These are phyloP conservation scores for Diplodia scrobiculata DNA, from an alignment of 2,329 filamentous ascomycete species.

Conservation along the genomic window DNA sequence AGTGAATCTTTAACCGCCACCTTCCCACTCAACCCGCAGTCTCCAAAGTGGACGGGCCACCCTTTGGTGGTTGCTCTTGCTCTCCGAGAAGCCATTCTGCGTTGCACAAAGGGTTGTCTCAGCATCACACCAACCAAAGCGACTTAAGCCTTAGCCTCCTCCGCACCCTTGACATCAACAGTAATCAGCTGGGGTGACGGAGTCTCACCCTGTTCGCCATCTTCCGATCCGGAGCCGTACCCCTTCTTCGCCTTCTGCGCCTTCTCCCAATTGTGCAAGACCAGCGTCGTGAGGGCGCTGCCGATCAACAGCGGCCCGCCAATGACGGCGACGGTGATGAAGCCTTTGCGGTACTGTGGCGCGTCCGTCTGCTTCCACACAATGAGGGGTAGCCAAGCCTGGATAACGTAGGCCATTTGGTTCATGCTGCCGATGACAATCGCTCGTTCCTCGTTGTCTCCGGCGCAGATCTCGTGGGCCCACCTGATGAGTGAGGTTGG, in stretches of 20 bases:
- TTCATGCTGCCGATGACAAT: conserved; percentile 69
- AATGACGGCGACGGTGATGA: conserved; percentile 57
- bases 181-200: conserved; percentile 21
- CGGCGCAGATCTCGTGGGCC: conserved; percentile 58
- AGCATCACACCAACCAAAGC: background rate
- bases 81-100: conserved; percentile 19
- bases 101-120: background rate
- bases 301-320: conserved; percentile 54
- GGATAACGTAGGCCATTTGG: conserved; percentile 68
- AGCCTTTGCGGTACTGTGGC: conserved; percentile 63
- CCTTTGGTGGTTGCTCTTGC: conserved; percentile 7
- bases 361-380: conserved; percentile 67
- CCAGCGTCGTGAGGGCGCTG: conserved; percentile 53
- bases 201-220: conserved; percentile 21
- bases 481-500: conserved; percentile 38
- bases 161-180: conserved; percentile 10
- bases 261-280: conserved; percentile 49
- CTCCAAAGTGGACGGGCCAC: background rate
- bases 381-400: conserved; percentile 68
- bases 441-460: conserved; percentile 66
- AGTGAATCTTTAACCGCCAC: background rate
- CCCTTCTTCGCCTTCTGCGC: conserved; percentile 18
- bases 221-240: background rate
- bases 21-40: background rate
- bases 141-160: background rate